Percentiles rank a stretch among this genome's conserved stretches.
Conservation (phyloP, 2,329 filamentous ascomycete species). For the Penicillium rolfsii region DNA sequence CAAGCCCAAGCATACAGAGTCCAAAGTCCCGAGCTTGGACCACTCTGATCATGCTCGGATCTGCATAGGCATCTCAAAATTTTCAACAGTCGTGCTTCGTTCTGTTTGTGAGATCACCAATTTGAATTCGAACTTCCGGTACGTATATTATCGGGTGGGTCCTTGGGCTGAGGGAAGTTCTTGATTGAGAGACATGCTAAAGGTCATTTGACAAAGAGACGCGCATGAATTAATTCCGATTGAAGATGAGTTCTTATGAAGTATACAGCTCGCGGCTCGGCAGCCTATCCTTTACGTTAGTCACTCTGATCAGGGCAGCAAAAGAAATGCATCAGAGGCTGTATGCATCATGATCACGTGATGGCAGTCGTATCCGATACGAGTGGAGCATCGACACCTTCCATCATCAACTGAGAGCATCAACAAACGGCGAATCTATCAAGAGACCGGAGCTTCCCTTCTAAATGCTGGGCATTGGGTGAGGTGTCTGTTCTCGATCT, state of each 20-base stretch:
- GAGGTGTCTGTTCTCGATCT: neutral
- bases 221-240: neutral
- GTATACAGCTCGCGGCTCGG: neutral
- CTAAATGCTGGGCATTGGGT: neutral
- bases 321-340: neutral
- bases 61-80: slow-evolving; percentile 66
- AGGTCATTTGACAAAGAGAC: neutral
- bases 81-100: slow-evolving; percentile 65
- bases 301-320: neutral
- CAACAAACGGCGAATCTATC: neutral
- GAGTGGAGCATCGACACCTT: neutral
- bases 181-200: neutral
- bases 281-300: neutral
- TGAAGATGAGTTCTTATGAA: neutral
- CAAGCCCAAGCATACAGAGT: neutral
- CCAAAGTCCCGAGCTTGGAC: slow-evolving; percentile 59
- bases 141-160: slow-evolving; percentile 17
- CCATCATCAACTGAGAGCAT: neutral
- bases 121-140: slow-evolving; percentile 21
- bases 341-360: slow-evolving; percentile 1
- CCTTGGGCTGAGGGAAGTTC: neutral
- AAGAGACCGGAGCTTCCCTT: neutral
- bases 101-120: slow-evolving; percentile 45
- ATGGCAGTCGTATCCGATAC: neutral
- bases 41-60: slow-evolving; percentile 66